Percentiles rank a stretch among this genome's conserved stretches.
Evolutionary conservation across 768 basidiomycete genomes (phyloP).

Genomic region (Trametes punicea): DNA sequence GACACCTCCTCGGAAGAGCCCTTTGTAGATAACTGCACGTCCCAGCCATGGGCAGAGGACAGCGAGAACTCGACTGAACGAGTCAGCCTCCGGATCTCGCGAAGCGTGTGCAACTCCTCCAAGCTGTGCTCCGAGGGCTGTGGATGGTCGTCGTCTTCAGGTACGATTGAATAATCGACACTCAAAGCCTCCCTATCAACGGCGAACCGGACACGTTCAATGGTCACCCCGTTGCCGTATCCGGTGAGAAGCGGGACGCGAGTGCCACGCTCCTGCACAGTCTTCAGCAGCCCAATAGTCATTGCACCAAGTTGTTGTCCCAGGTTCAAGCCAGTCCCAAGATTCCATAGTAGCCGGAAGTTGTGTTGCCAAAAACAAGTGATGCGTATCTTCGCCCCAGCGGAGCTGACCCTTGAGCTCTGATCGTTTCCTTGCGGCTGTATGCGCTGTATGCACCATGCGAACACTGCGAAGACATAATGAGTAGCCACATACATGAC

Average conservation of each 20-base stretch:
- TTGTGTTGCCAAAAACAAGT: conserved; percentile 97
- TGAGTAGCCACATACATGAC: background rate
- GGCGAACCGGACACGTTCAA: conserved; percentile 78
- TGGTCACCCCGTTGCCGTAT: conserved; percentile 77
- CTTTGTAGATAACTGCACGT: conserved; percentile 73
- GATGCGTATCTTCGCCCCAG: conserved; percentile 53
- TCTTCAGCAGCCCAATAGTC: conserved; percentile 75
- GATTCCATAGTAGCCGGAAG: conserved; percentile 81
- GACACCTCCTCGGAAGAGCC: conserved; percentile 72
- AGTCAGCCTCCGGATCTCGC: conserved; percentile 67
- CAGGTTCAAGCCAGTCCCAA: conserved; percentile 60
- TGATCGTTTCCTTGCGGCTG: conserved; percentile 28
- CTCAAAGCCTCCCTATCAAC: conserved; percentile 79
- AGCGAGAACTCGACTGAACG: conserved; percentile 81
- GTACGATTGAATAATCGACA: conserved; percentile 80
- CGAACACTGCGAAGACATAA: conserved; percentile 54
- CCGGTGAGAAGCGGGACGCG: conserved; percentile 72
- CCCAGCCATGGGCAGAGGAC: conserved; percentile 79
- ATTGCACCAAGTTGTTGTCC: conserved; percentile 85
- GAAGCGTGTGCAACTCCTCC: conserved; percentile 60
- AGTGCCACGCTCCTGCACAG: conserved; percentile 70
- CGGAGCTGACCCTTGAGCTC: background rate
- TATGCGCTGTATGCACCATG: conserved; percentile 88
- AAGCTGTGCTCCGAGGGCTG: conserved; percentile 41
- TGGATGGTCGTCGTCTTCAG: conserved; percentile 58